These are phyloP conservation scores for Arthrobotrys sphaeroides DNA, from an alignment of 2,329 filamentous ascomycete species.

Conservation along the genomic window DNA sequence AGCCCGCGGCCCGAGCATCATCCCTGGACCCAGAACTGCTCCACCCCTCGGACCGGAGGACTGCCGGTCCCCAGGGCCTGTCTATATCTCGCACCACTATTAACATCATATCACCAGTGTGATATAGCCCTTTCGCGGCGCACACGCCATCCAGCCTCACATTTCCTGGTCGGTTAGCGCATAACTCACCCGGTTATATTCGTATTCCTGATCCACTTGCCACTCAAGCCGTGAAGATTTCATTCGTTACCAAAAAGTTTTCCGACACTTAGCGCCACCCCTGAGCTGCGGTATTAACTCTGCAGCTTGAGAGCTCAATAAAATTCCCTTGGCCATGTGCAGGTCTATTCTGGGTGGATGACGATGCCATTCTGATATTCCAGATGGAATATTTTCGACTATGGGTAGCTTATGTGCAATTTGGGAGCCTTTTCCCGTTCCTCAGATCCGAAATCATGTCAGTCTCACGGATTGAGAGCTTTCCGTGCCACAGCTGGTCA, in stretches of 20 bases:
- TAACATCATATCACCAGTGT: neutral
- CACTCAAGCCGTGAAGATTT: constrained; percentile 18
- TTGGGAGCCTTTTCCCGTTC: constrained; percentile 1
- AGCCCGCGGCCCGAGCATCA: no score
- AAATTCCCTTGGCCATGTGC: constrained; percentile 12
- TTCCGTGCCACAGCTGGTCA: neutral
- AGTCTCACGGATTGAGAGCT: neutral
- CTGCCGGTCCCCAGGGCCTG: neutral
- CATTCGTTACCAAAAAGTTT: constrained; percentile 53
- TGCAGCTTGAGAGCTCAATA: constrained; percentile 20
- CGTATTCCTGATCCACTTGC: constrained; percentile 14
- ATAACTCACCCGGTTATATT: constrained; percentile 33
- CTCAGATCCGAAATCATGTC: neutral
- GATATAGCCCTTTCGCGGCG: constrained; percentile 8
- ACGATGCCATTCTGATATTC: neutral
- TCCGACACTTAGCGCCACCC: constrained; percentile 49
- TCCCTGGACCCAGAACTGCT: neutral
- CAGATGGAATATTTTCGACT: constrained; percentile 2
- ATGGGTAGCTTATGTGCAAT: neutral
- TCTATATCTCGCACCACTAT: neutral
- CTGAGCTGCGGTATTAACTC: constrained; percentile 22
- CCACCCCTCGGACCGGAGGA: neutral
- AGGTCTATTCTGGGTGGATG: constrained; percentile 12
- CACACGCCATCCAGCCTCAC: constrained; percentile 20
- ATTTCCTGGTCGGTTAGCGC: constrained; percentile 26